Percentiles rank a stretch among this genome's conserved stretches.
Conservation (phyloP, 176 grass and related monocot genomes). For the Cymbopogon citratus region DNA sequence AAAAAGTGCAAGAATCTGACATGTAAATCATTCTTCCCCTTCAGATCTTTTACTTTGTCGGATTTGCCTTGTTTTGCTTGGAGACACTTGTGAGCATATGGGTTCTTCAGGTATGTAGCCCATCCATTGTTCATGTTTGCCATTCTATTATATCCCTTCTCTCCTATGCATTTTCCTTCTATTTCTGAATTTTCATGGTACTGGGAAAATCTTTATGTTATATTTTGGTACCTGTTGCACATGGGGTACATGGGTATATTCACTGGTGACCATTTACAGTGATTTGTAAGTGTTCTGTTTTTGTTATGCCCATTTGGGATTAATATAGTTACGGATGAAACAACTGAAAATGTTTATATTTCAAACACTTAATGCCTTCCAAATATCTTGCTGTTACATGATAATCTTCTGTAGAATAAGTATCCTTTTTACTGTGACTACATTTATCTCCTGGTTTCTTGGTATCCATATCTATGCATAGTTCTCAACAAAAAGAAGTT, state of each 20-base stretch:
- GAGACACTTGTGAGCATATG: slow-evolving; percentile 81
- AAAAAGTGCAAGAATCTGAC: background rate
- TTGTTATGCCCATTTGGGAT: background rate
- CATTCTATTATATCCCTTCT: background rate
- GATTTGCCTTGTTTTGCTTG: slow-evolving; percentile 86
- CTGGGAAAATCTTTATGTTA: background rate
- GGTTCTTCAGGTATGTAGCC: slow-evolving; percentile 79
- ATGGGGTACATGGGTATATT: background rate
- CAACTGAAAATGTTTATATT: background rate
- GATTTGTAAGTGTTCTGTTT: background rate
- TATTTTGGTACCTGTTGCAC: background rate
- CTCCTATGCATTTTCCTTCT: background rate
- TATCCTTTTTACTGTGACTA: background rate
- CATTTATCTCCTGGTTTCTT: background rate
- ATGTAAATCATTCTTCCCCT: slow-evolving; percentile 18
- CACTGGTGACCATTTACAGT: background rate
- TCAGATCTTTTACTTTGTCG: slow-evolving; percentile 85
- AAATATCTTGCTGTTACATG: background rate
- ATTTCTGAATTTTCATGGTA: background rate
- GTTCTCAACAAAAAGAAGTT: slow-evolving; percentile 4
- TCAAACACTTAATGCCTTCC: background rate
- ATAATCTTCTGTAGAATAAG: background rate
- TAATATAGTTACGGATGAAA: background rate
- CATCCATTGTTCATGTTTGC: background rate
- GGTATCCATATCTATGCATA: background rate